Percentiles rank a stretch among this genome's conserved stretches.
Evolutionary conservation across 176 grass and related monocot genomes (phyloP).

Genomic region (Bothriochloa decipiens): DNA sequence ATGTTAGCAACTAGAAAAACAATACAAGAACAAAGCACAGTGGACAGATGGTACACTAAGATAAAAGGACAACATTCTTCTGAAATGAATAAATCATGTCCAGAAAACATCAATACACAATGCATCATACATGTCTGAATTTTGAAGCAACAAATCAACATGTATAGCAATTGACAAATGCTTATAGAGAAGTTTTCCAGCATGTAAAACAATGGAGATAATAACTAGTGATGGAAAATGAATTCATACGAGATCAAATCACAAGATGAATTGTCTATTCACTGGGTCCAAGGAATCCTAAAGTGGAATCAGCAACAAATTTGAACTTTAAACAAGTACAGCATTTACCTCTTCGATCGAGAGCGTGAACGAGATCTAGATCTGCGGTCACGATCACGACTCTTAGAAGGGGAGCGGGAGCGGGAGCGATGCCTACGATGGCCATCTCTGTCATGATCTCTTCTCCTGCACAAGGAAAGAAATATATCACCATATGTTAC

Average conservation of each 20-base stretch:
- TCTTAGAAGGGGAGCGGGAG: constrained; percentile 69
- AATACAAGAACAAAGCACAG: not conserved
- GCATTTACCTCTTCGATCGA: constrained; percentile 73
- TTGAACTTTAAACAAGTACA: not conserved
- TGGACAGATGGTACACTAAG: constrained; percentile 1
- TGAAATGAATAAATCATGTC: constrained; percentile 19
- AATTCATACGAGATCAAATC: not conserved
- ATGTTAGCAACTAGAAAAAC: constrained; percentile 39
- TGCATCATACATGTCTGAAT: not conserved
- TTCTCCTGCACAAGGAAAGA: constrained; percentile 55
- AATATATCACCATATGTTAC: not conserved
- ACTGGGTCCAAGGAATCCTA: not conserved
- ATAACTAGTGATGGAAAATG: not conserved
- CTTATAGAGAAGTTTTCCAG: not conserved
- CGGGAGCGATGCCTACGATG: constrained; percentile 62
- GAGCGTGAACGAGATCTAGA: constrained; percentile 84
- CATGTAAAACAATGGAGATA: not conserved
- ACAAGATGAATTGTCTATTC: constrained; percentile 10
- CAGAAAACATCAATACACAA: not conserved
- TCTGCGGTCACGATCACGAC: constrained; percentile 59
- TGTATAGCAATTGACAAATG: not conserved
- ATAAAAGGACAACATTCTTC: not conserved
- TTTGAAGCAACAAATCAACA: constrained; percentile 8
- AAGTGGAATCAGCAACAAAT: not conserved
- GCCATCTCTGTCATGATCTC: constrained; percentile 65